Evolutionary conservation across 805 yeast species (phyloP).

Genomic region (Yarrowia sp.): DNA sequence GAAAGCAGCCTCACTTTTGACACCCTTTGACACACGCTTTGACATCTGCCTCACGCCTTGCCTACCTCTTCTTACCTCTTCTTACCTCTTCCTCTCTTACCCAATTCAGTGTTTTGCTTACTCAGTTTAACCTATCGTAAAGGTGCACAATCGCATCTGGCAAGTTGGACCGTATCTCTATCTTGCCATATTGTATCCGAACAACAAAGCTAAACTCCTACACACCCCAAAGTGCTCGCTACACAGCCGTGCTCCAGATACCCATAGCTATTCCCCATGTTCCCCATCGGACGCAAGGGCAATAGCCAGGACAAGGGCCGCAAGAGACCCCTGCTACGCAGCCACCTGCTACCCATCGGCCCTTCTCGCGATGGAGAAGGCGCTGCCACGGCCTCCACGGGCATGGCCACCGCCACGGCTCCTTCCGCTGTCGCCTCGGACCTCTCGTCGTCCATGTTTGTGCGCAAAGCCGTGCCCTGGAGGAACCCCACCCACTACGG

Average conservation of each 20-base stretch:
- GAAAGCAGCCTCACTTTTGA: no score
- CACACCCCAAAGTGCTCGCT: not conserved
- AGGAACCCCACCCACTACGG: not conserved
- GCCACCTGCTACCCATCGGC: slow-evolving; percentile 25
- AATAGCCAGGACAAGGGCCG: slow-evolving; percentile 36
- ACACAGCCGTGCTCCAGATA: not conserved
- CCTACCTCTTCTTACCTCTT: no score
- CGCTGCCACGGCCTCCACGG: slow-evolving; percentile 14
- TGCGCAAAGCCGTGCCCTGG: slow-evolving; percentile 27
- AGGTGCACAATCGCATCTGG: not conserved
- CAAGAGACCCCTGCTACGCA: slow-evolving; percentile 25
- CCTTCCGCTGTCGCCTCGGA: slow-evolving; percentile 25
- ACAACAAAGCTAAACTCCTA: not conserved
- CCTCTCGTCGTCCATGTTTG: slow-evolving; percentile 26
- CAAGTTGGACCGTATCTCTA: no score
- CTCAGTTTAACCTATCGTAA: no score
- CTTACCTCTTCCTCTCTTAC: no score
- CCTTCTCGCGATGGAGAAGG: not conserved
- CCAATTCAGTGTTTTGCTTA: no score
- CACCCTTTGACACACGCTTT: no score
- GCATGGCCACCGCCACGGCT: slow-evolving; percentile 5
- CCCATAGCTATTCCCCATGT: slow-evolving; percentile 13
- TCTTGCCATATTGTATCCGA: no score
- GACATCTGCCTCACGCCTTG: not conserved
- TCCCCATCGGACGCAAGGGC: slow-evolving; percentile 31